Conservation (phyloP, 2,329 filamentous ascomycete genomes). For the Rhynchosporium agropyri region DNA sequence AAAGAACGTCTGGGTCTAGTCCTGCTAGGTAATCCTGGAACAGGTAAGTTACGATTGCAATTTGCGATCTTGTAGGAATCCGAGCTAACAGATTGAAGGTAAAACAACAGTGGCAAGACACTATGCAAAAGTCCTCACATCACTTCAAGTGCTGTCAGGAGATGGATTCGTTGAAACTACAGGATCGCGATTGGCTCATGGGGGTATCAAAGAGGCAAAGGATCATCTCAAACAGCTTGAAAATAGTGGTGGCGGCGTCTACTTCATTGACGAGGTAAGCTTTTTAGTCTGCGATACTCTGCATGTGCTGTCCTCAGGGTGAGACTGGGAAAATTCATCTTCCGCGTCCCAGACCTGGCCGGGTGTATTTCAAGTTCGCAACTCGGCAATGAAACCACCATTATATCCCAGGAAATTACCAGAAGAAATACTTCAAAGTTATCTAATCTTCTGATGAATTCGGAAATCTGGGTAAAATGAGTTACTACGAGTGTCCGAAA, state of each 20-base stretch:
- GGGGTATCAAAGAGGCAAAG: constrained; percentile 61
- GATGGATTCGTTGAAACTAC: constrained; percentile 65
- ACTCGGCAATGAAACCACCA: too few relatives aligned
- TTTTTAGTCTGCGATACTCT: neutral
- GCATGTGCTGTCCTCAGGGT: neutral
- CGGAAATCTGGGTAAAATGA: too few relatives aligned
- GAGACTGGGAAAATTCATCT: too few relatives aligned
- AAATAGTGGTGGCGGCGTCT: constrained; percentile 66
- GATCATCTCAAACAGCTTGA: constrained; percentile 59
- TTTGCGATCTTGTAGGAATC: too few relatives aligned
- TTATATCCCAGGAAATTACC: too few relatives aligned
- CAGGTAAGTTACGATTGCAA: constrained; percentile 50
- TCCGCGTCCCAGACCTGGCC: too few relatives aligned
- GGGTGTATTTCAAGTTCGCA: too few relatives aligned
- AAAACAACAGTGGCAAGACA: constrained; percentile 72
- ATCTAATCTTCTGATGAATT: too few relatives aligned
- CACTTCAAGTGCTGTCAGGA: constrained; percentile 64
- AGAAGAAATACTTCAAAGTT: too few relatives aligned
- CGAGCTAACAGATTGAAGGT: constrained; percentile 61
- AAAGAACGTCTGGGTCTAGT: constrained; percentile 64
- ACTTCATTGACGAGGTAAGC: constrained; percentile 65
- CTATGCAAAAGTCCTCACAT: constrained; percentile 66
- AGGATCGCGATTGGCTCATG: constrained; percentile 65
- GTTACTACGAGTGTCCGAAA: too few relatives aligned
- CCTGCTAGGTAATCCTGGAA: constrained; percentile 75